Evolutionary conservation across 2,329 filamentous ascomycete genomes (phyloP).

Genomic region (Didymosphaeria variabile): DNA sequence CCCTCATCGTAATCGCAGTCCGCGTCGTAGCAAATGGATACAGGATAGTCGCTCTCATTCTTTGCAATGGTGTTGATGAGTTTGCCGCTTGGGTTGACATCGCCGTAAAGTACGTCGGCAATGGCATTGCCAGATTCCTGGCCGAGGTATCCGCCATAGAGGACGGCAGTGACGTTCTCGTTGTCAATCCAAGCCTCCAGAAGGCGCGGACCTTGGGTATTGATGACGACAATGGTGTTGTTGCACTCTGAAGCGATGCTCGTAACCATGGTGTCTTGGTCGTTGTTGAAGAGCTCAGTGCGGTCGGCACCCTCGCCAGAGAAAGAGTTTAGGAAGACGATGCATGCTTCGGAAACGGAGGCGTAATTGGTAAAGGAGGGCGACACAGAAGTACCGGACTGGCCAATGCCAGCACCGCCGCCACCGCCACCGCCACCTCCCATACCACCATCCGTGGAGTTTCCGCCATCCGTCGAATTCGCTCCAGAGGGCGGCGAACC

Average conservation of each 20-base stretch:
- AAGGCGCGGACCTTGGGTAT: constrained; percentile 48
- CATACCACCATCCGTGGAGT: background rate
- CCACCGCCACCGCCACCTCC: background rate
- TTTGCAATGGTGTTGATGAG: constrained; percentile 62
- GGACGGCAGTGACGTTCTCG: constrained; percentile 49
- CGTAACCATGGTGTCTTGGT: constrained; percentile 56
- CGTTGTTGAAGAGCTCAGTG: constrained; percentile 56
- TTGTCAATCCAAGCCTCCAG: constrained; percentile 48
- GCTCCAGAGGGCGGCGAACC: constrained; percentile 24
- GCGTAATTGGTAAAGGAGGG: constrained; percentile 3
- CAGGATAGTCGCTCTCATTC: constrained; percentile 42
- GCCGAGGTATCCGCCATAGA: constrained; percentile 49
- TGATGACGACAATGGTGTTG: constrained; percentile 50
- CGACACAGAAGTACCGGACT: constrained; percentile 24
- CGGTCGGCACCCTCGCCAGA: constrained; percentile 60
- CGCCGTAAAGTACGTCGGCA: constrained; percentile 57
- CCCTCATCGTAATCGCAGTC: constrained; percentile 50
- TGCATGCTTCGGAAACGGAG: constrained; percentile 44
- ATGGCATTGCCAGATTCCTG: constrained; percentile 58
- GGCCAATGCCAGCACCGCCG: constrained; percentile 4
- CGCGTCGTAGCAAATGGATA: constrained; percentile 30
- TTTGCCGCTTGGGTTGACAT: constrained; percentile 60
- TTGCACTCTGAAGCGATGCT: constrained; percentile 49
- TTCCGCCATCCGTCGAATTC: constrained; percentile 23
- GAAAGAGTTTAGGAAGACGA: constrained; percentile 60